phyloP scores from a whole-genome alignment of 169 alveolate genomes.

The Sarcocystis neurona region DNA sequence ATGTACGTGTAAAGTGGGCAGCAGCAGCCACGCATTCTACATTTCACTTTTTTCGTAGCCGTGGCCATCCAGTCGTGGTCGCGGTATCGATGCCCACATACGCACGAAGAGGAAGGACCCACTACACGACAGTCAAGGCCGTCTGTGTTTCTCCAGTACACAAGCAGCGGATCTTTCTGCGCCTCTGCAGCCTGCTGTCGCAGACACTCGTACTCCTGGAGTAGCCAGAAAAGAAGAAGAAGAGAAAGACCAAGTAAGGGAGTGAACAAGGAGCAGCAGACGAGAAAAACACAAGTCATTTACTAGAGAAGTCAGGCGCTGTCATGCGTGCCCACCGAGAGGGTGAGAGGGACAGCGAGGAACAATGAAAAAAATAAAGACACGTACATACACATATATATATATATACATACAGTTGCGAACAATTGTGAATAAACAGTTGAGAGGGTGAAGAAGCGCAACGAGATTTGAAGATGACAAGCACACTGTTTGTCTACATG shows the following conservation, averaged over 20 bases:
- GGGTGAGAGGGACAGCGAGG: neutral
- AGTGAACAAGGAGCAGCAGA: neutral
- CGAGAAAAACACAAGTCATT: neutral
- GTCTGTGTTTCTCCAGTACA: conserved; percentile 54
- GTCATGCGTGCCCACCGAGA: neutral
- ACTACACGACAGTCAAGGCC: conserved; percentile 85
- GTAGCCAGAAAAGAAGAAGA: neutral
- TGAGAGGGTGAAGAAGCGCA: neutral
- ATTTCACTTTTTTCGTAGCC: conserved; percentile 82
- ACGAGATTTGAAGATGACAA: neutral
- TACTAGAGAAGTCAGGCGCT: neutral
- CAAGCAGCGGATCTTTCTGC: neutral
- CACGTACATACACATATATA: neutral
- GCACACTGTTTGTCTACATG: too few relatives aligned
- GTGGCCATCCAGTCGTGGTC: conserved; percentile 82
- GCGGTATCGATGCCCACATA: conserved; percentile 86
- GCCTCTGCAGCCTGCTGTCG: conserved; percentile 38
- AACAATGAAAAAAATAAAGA: too few relatives aligned
- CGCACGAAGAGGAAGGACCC: conserved; percentile 87
- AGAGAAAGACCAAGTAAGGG: neutral
- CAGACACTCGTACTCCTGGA: conserved; percentile 10
- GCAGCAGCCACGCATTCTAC: conserved; percentile 80
- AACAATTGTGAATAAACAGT: neutral
- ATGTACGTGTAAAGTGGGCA: conserved; percentile 80
- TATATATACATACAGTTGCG: neutral